Evolutionary conservation across 2,329 filamentous ascomycete species (phyloP).

Genomic region (Corniculantispora saksenae): DNA sequence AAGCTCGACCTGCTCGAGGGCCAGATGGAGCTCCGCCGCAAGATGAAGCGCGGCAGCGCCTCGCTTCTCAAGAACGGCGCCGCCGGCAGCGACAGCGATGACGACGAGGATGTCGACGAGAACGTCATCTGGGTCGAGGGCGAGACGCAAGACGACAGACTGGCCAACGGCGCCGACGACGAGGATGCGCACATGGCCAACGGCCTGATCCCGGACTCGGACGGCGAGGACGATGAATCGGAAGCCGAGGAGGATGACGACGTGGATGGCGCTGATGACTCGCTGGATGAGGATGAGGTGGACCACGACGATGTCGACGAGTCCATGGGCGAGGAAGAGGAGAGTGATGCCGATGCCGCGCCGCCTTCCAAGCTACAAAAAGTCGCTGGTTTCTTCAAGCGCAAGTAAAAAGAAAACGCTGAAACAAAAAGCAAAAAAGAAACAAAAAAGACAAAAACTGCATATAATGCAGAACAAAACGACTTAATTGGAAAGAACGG

Average conservation of each 20-base stretch:
- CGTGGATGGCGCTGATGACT: constrained; percentile 50
- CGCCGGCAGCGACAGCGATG: constrained; percentile 42
- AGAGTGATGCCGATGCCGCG: constrained; percentile 51
- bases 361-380: constrained; percentile 50
- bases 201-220: constrained; percentile 58
- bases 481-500: background rate
- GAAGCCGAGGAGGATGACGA: constrained; percentile 46
- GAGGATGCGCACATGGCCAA: constrained; percentile 52
- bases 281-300: constrained; percentile 60
- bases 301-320: constrained; percentile 59
- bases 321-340: constrained; percentile 57
- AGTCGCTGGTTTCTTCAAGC: constrained; percentile 34
- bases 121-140: constrained; percentile 89
- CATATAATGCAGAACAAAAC: background rate
- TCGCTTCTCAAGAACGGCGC: constrained; percentile 44
- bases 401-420: constrained; percentile 9
- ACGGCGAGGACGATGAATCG: constrained; percentile 56
- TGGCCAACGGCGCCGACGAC: constrained; percentile 31
- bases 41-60: constrained; percentile 55
- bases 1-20: constrained; percentile 93
- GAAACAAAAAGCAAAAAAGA: constrained; percentile 1
- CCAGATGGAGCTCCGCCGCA: constrained; percentile 78
- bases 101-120: constrained; percentile 60
- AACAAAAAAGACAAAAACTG: background rate
- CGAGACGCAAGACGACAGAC: constrained; percentile 58